A percentile compares a stretch with the other conserved stretches of the same genome.
These are phyloP conservation scores for Camelina sativa DNA, from an alignment of 345 rosid genomes.

Conservation along the genomic window DNA sequence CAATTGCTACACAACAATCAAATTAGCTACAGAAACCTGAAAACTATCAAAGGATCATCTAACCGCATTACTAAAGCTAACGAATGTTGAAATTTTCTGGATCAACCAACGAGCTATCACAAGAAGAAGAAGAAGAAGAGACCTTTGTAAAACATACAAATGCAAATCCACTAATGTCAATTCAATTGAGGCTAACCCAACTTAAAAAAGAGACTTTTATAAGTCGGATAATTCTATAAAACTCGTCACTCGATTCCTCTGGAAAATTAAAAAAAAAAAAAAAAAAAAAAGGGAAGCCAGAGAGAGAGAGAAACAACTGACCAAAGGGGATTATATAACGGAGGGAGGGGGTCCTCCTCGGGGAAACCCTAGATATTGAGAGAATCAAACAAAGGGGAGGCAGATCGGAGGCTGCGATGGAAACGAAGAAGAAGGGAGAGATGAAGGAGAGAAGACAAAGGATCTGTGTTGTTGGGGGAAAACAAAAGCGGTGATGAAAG, in stretches of 20 bases:
- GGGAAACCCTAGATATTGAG: slow-evolving; percentile 43
- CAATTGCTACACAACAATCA: slow-evolving; percentile 11
- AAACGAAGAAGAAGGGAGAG: slow-evolving; percentile 7
- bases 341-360: not conserved
- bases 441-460: slow-evolving; percentile 11
- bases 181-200: slow-evolving; percentile 15
- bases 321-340: not conserved
- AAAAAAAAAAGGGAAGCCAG: not conserved
- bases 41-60: not conserved
- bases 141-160: not conserved
- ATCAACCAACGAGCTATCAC: slow-evolving; percentile 15
- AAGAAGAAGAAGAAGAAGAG: not conserved
- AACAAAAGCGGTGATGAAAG: not conserved
- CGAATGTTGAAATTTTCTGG: not conserved
- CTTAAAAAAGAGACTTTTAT: slow-evolving; percentile 2
- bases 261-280: not conserved
- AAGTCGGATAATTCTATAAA: slow-evolving; percentile 8
- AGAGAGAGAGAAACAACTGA: slow-evolving; percentile 22
- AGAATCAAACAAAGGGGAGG: slow-evolving; percentile 15
- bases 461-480: slow-evolving; percentile 20
- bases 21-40: slow-evolving; percentile 1
- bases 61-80: not conserved
- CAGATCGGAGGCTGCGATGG: slow-evolving; percentile 38
- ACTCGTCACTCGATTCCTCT: slow-evolving; percentile 12
- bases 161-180: slow-evolving; percentile 7